Percentiles rank a stretch among this genome's conserved stretches.
Conservation (phyloP, 1,284 basidiomycete species). For the Marasmius sp. region DNA sequence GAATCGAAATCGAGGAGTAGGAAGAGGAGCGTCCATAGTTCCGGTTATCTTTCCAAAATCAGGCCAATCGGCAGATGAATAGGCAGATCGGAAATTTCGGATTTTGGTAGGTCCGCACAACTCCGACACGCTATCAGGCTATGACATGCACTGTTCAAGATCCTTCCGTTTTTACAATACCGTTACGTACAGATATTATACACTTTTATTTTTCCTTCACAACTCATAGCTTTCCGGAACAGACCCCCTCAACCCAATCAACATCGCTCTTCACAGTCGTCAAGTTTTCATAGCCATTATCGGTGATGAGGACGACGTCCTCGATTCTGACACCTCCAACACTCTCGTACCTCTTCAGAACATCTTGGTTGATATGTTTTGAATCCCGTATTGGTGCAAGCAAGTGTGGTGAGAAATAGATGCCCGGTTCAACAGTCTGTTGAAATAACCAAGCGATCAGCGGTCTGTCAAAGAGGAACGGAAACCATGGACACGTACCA, state of each 20-base stretch:
- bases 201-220: neutral
- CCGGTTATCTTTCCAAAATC: too few species aligned
- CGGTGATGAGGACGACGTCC: constrained; percentile 79
- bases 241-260: constrained; percentile 76
- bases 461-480: neutral
- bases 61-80: too few species aligned
- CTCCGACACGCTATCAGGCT: too few species aligned
- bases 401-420: constrained; percentile 82
- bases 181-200: too few species aligned
- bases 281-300: constrained; percentile 70
- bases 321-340: constrained; percentile 91
- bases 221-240: constrained; percentile 56
- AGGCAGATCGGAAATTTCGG: too few species aligned
- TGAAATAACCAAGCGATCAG: neutral
- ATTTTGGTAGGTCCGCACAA: too few species aligned
- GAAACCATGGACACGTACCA: constrained; percentile 48
- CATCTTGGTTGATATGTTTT: constrained; percentile 67
- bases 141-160: too few species aligned
- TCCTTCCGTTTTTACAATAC: too few species aligned
- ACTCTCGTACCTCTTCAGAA: constrained; percentile 70
- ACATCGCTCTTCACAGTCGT: constrained; percentile 80
- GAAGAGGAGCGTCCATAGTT: neutral
- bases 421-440: constrained; percentile 86
- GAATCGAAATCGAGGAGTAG: neutral
- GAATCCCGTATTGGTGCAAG: constrained; percentile 69